These are phyloP conservation scores for Hypoxylon trugodes DNA, from an alignment of 495 filamentous ascomycete species.

Conservation along the genomic window DNA sequence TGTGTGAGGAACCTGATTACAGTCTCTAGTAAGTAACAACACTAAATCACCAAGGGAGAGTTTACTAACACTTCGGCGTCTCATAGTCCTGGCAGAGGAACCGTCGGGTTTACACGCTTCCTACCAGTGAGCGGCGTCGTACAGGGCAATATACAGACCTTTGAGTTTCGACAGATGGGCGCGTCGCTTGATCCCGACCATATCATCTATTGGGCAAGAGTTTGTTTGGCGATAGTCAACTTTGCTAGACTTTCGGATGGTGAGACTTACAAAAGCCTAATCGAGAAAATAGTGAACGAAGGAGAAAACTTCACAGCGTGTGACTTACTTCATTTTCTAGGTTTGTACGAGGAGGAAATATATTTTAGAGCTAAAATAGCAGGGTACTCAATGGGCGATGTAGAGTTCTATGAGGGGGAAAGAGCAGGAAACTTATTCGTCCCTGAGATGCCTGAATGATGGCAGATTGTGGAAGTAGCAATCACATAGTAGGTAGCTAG, in stretches of 20 bases:
- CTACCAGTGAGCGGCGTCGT: slow-evolving; percentile 1
- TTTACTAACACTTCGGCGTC: neutral
- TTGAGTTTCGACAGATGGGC: slow-evolving; percentile 42
- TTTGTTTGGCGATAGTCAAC: slow-evolving; percentile 28
- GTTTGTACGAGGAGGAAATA: slow-evolving; percentile 10
- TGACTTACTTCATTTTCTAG: slow-evolving; percentile 11
- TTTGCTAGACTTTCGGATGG: slow-evolving; percentile 32
- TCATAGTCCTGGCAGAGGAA: neutral
- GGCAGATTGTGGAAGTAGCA: too few relatives aligned
- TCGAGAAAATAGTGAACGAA: neutral
- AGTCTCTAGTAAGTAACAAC: neutral
- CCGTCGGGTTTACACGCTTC: slow-evolving; percentile 28
- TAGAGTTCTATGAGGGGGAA: slow-evolving; percentile 3
- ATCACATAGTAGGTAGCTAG: too few relatives aligned
- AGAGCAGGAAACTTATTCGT: too few relatives aligned
- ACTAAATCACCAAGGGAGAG: neutral
- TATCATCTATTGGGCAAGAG: slow-evolving; percentile 33
- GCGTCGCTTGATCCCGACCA: slow-evolving; percentile 30
- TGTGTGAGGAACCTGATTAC: neutral
- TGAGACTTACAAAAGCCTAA: neutral
- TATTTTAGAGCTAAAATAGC: slow-evolving; percentile 6
- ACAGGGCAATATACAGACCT: slow-evolving; percentile 35
- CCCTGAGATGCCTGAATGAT: too few relatives aligned
- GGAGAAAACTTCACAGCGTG: slow-evolving; percentile 4
- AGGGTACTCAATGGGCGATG: neutral